Conservation (phyloP, 805 yeast genomes). For the Yarrowia porcina region DNA sequence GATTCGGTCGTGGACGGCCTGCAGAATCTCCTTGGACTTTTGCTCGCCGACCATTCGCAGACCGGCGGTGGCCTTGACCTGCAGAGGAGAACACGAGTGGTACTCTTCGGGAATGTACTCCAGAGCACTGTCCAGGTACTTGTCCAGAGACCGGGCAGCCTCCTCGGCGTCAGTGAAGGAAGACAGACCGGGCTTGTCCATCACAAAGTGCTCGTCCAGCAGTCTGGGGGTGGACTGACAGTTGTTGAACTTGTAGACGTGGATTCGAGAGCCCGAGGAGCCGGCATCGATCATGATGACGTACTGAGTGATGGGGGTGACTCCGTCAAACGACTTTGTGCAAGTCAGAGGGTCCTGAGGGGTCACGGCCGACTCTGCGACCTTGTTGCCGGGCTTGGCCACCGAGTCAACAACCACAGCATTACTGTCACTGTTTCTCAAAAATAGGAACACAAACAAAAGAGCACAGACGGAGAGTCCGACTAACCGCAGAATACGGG, state of each 20-base stretch:
- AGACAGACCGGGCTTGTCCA: conserved; percentile 82
- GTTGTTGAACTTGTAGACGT: conserved; percentile 85
- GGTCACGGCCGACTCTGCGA: background rate
- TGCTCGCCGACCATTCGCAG: conserved; percentile 78
- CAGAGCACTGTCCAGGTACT: conserved; percentile 72
- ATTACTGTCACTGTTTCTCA: background rate
- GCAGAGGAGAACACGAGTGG: conserved; percentile 84
- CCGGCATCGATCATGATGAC: conserved; percentile 98
- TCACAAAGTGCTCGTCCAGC: conserved; percentile 74
- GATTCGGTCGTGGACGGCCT: conserved; percentile 71
- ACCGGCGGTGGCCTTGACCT: conserved; percentile 98
- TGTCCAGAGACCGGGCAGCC: conserved; percentile 89
- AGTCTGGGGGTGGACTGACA: conserved; percentile 82
- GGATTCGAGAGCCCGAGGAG: conserved; percentile 94
- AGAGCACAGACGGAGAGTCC: conserved; percentile 1
- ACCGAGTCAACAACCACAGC: background rate
- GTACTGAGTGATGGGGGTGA: conserved; percentile 50
- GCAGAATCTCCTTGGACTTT: conserved; percentile 66
- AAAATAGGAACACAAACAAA: background rate
- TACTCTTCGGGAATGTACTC: conserved; percentile 68
- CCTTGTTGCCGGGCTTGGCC: background rate
- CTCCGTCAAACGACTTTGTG: conserved; percentile 40
- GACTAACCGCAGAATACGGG: background rate
- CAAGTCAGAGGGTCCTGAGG: conserved; percentile 31
- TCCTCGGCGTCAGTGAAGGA: conserved; percentile 70